Evolutionary conservation across 1,284 basidiomycete species (phyloP).

Genomic region (Moesziomyces aphidis): DNA sequence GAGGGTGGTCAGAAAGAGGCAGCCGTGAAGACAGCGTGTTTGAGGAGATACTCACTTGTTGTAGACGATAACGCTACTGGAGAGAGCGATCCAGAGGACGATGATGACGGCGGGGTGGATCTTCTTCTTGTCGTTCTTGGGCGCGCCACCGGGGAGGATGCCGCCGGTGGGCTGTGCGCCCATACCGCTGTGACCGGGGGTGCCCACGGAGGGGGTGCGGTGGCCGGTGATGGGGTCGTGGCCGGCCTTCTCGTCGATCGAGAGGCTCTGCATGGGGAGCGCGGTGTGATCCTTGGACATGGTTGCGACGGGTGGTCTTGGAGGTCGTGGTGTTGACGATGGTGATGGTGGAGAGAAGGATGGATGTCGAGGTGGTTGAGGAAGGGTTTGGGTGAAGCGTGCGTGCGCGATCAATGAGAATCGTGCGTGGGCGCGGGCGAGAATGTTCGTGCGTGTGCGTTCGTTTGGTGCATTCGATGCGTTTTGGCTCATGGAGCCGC

Average conservation of each 20-base stretch:
- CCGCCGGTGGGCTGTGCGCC: conserved; percentile 41
- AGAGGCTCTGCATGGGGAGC: conserved; percentile 60
- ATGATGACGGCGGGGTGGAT: conserved; percentile 76
- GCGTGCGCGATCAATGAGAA: conserved; percentile 1
- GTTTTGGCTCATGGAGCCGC: no score
- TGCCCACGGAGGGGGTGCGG: conserved; percentile 51
- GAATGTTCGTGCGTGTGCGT: conserved; percentile 4
- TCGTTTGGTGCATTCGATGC: neutral
- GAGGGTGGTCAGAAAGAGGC: neutral
- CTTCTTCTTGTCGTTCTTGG: conserved; percentile 59
- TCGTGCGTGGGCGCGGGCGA: neutral
- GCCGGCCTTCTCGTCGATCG: conserved; percentile 61
- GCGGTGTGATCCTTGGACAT: conserved; percentile 63
- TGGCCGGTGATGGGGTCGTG: conserved; percentile 64
- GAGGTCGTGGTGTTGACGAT: neutral
- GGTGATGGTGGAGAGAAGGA: conserved; percentile 15
- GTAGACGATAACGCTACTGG: conserved; percentile 92
- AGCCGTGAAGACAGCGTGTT: neutral
- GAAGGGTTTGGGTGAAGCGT: neutral
- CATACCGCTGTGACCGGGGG: conserved; percentile 51
- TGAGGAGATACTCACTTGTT: conserved; percentile 71
- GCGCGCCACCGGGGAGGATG: conserved; percentile 52
- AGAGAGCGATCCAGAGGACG: conserved; percentile 89
- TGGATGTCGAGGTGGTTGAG: neutral
- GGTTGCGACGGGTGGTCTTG: neutral